Evolutionary conservation across 768 basidiomycete genomes (phyloP), one percentile per base, ranked within the genome.

Genomic region (Phlebiopsis gigantea): DNA sequence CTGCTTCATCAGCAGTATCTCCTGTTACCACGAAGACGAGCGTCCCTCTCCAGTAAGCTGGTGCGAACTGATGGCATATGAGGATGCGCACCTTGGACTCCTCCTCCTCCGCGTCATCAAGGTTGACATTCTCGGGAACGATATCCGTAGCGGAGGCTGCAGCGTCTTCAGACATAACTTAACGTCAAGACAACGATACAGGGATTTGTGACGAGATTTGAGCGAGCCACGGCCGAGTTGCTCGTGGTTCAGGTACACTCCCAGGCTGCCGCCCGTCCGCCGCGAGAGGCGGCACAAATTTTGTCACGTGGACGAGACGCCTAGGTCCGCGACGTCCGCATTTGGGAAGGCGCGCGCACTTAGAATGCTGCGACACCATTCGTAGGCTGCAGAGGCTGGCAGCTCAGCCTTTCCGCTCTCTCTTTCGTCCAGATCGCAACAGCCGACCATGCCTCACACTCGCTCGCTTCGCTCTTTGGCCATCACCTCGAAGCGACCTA

Each of bases 1-100:
- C 63, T 90, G 88, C 72, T 93, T 93, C 92, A 94, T 94, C 63
- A 90, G 80, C 67, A 83, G 75, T 55, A 94, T 88, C 79, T 94
- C 92, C 87, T 91, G 44, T 0, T 44, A 39, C 44, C 28, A 34
- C 31, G 31, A 21, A 15, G 14, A 28, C 31, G 25, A 39, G 17
- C 19, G 34, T 21, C 51, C 54, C 19, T 52, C 43, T 1, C 28
- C 53, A 44, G 53, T 39, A 25, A 44, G 53, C 22, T 7, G 26
- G 26, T 30, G 50, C 21, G 29, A 30, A 4, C 49, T 28, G 14
- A 3, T 22, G 12, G 55, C 8, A 42, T 17, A 34, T n/a, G 24
- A 47, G 31, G 19, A 29, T 57, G 65, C 71, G 46, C 57, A 70
- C 71, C 57, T 70, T 69, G 55, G 69, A 64, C 57, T 72, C 71